Evolutionary conservation across 2,329 filamentous ascomycete genomes (phyloP).

Genomic region (Venturiaceae sp.): DNA sequence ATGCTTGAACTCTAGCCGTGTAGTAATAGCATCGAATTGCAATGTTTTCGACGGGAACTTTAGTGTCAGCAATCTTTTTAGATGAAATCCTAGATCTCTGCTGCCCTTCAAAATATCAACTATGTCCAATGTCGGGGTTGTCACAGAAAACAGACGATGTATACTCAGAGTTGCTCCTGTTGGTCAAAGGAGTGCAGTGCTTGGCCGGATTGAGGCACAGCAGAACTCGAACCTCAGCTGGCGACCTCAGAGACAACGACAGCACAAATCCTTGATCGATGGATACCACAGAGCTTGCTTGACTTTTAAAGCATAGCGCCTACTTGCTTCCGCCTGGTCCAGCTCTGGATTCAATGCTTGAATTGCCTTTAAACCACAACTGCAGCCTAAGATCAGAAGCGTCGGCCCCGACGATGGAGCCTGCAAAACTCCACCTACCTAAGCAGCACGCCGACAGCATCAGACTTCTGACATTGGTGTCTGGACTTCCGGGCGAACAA

Average conservation of each 20-base stretch:
- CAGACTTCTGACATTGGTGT: background rate
- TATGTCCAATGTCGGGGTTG: too few species aligned
- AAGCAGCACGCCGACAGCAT: background rate
- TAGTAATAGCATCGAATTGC: too few species aligned
- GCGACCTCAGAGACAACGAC: background rate
- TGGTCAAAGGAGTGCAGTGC: too few species aligned
- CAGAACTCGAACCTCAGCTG: background rate
- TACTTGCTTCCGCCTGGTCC: background rate
- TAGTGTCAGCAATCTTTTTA: too few species aligned
- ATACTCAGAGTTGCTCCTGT: too few species aligned
- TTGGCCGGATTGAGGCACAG: too few species aligned
- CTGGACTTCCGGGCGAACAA: background rate
- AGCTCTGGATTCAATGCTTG: too few species aligned
- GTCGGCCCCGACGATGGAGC: background rate
- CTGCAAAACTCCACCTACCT: background rate
- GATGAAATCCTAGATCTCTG: too few species aligned
- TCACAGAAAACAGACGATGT: too few species aligned
- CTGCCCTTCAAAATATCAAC: too few species aligned
- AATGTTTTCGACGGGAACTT: too few species aligned
- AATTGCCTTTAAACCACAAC: background rate
- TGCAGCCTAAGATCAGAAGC: background rate
- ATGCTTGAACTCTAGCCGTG: too few species aligned
- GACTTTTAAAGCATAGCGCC: background rate
- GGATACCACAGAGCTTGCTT: background rate
- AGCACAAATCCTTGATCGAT: background rate